Conservation (phyloP, 768 basidiomycete genomes). For the Clitopilus passeckerianus region DNA sequence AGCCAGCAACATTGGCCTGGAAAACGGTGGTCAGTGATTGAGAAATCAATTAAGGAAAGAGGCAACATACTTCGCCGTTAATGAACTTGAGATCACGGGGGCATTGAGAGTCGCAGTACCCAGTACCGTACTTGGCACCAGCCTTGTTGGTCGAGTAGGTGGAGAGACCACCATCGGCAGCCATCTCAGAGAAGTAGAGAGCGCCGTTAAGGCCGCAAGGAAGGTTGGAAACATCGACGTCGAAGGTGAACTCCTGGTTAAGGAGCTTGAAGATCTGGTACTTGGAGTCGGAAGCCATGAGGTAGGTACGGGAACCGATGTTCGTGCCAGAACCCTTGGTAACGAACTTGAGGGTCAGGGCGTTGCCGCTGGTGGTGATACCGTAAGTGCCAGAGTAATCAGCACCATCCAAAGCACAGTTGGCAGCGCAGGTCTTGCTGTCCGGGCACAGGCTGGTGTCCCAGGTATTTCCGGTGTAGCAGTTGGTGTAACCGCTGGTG, state of each 20-base stretch:
- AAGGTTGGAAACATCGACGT: slow-evolving; percentile 54
- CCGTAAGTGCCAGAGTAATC: slow-evolving; percentile 49
- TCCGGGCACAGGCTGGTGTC: slow-evolving; percentile 47
- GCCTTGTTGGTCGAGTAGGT: slow-evolving; percentile 50
- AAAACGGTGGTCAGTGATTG: not conserved
- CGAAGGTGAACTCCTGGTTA: slow-evolving; percentile 59
- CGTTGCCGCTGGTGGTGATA: slow-evolving; percentile 40
- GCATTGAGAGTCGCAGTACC: slow-evolving; percentile 43
- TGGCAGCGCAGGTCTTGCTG: slow-evolving; percentile 37
- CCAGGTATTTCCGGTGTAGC: slow-evolving; percentile 57
- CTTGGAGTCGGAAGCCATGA: slow-evolving; percentile 37
- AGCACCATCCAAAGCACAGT: slow-evolving; percentile 40
- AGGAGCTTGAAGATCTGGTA: slow-evolving; percentile 43
- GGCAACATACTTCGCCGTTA: slow-evolving; percentile 38
- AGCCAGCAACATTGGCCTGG: slow-evolving; percentile 43
- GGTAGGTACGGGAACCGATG: slow-evolving; percentile 42
- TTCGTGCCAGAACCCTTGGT: slow-evolving; percentile 31
- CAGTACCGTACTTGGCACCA: slow-evolving; percentile 39
- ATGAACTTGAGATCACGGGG: slow-evolving; percentile 59
- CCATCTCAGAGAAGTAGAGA: slow-evolving; percentile 55
- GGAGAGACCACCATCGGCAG: slow-evolving; percentile 46
- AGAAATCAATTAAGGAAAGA: not conserved
- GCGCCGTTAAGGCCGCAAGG: slow-evolving; percentile 59
- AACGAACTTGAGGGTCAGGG: slow-evolving; percentile 45
- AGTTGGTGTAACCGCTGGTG: slow-evolving; percentile 30